phyloP scores from a whole-genome alignment of 2,329 filamentous ascomycete species.

The Furcasterigmium sp. region DNA sequence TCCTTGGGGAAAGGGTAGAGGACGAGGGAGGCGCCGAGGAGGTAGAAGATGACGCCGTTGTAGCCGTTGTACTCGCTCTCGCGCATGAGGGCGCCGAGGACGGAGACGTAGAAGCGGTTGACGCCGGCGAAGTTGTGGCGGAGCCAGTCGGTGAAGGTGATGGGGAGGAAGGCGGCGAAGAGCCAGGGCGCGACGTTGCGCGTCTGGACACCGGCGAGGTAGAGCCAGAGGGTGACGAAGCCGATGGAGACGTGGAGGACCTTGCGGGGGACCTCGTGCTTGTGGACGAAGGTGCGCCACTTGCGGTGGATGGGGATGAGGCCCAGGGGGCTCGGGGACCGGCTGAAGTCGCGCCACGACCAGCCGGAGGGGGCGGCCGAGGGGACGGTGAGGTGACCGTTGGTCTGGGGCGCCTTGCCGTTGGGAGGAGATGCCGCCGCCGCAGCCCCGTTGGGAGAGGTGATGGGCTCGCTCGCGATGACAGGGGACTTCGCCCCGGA shows the following conservation, averaged over 20 bases:
- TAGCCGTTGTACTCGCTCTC: conserved; percentile 92
- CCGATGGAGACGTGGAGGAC: conserved; percentile 92
- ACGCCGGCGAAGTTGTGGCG: conserved; percentile 77
- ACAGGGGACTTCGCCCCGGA: conserved; percentile 21
- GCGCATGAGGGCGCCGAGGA: conserved; percentile 87
- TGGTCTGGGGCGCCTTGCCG: conserved; percentile 28
- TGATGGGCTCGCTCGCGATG: conserved; percentile 12
- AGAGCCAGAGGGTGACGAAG: conserved; percentile 85
- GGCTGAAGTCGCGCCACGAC: conserved; percentile 82
- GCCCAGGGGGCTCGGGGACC: conserved; percentile 87
- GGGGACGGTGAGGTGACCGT: conserved; percentile 66
- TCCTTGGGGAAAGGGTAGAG: conserved; percentile 90
- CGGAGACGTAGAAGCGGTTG: conserved; percentile 81
- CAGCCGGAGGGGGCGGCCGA: conserved; percentile 55
- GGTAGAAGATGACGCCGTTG: conserved; percentile 96
- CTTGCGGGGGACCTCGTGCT: conserved; percentile 95
- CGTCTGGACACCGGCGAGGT: conserved; percentile 72
- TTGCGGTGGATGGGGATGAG: conserved; percentile 92
- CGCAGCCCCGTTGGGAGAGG: conserved; percentile 11
- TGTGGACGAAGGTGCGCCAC: conserved; percentile 89
- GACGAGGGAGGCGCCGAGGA: conserved; percentile 83
- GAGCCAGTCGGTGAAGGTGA: conserved; percentile 74
- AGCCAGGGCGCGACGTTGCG: conserved; percentile 77
- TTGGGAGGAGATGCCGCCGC: conserved; percentile 23
- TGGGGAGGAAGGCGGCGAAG: conserved; percentile 74